A percentile compares a stretch with the other conserved stretches of the same genome.
Conservation (phyloP, 805 yeast species). For the Nakazawaea molendinolei region DNA sequence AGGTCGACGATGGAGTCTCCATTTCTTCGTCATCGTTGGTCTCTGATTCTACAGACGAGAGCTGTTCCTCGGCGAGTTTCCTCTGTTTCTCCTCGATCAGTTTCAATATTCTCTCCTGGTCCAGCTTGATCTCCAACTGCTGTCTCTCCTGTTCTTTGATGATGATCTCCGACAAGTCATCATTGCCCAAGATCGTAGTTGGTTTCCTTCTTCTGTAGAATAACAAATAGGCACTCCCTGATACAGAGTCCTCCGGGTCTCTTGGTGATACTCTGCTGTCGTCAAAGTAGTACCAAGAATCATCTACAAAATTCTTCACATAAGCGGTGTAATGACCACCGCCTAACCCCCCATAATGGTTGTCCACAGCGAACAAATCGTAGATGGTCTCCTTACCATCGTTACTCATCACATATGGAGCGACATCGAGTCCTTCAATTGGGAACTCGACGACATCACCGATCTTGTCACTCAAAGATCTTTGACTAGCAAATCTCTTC, state of each 20-base stretch:
- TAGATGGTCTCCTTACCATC: slow-evolving; percentile 40
- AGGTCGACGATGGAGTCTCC: too few relatives aligned
- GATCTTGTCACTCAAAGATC: slow-evolving; percentile 85
- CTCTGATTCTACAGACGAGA: slow-evolving; percentile 17
- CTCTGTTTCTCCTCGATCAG: slow-evolving; percentile 17
- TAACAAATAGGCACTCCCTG: slow-evolving; percentile 79
- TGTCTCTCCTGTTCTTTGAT: slow-evolving; percentile 21
- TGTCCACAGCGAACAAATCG: slow-evolving; percentile 89
- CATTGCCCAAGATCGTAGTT: slow-evolving; percentile 32
- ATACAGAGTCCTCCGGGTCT: slow-evolving; percentile 52
- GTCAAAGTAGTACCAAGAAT: slow-evolving; percentile 83
- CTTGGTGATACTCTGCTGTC: slow-evolving; percentile 69
- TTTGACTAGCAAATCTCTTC: slow-evolving; percentile 80
- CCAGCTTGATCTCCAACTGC: slow-evolving; percentile 18
- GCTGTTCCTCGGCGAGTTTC: slow-evolving; percentile 15
- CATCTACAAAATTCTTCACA: slow-evolving; percentile 71
- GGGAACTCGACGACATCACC: slow-evolving; percentile 85
- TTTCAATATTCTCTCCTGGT: slow-evolving; percentile 22
- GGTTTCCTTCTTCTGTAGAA: slow-evolving; percentile 60
- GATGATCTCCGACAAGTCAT: slow-evolving; percentile 29
- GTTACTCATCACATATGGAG: slow-evolving; percentile 40
- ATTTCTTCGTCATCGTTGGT: not conserved
- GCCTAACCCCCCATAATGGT: slow-evolving; percentile 93
- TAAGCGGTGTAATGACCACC: slow-evolving; percentile 97
- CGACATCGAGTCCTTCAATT: slow-evolving; percentile 70